These are phyloP conservation scores for Laburnicola sp. DNA, from an alignment of 2,329 filamentous ascomycete species.

Conservation along the genomic window DNA sequence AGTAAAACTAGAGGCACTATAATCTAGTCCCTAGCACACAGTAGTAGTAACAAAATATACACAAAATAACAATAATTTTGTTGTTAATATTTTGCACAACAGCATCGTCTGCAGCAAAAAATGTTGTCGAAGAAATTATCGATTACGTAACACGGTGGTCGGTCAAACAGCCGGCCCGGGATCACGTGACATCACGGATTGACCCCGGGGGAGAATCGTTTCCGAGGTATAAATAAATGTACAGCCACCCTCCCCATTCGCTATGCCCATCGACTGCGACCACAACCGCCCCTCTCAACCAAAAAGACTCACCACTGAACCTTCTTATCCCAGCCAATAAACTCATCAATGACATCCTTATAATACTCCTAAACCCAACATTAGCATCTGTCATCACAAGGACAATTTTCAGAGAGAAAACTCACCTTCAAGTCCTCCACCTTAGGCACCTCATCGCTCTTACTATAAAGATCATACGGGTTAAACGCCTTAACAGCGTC, in stretches of 20 bases:
- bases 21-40: no score
- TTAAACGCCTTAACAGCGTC: slow-evolving; percentile 84
- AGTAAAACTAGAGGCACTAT: no score
- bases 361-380: slow-evolving; percentile 64
- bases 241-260: slow-evolving; percentile 1
- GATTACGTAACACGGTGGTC: no score
- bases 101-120: no score
- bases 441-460: slow-evolving; percentile 79
- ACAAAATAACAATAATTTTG: background rate
- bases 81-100: no score
- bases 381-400: slow-evolving; percentile 9
- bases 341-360: slow-evolving; percentile 73
- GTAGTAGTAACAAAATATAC: background rate
- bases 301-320: slow-evolving; percentile 63
- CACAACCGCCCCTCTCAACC: slow-evolving; percentile 11
- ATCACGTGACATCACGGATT: no score
- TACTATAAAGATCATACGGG: slow-evolving; percentile 89
- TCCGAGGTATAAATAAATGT: background rate
- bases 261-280: slow-evolving; percentile 9
- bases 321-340: slow-evolving; percentile 65
- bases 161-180: no score
- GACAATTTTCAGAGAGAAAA: background rate
- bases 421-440: slow-evolving; percentile 73
- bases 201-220: no score
- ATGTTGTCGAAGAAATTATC: no score